phyloP scores from a whole-genome alignment of 2,329 filamentous ascomycete species.

The Aspergillus sp. region DNA sequence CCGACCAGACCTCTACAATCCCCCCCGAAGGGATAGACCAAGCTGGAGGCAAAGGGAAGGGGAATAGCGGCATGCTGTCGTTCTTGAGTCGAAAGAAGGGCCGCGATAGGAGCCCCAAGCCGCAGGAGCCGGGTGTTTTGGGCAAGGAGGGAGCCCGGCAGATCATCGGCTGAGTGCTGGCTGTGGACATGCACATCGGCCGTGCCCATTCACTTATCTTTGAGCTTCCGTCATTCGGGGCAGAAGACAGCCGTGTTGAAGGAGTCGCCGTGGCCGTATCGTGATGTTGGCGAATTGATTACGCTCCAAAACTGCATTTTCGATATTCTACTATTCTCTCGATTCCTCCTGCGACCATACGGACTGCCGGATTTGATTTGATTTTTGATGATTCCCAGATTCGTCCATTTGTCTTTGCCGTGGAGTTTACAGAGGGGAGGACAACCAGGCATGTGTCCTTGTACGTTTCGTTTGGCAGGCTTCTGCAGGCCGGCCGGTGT shows the following conservation, averaged over 20 bases:
- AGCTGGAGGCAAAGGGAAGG: conserved; percentile 37
- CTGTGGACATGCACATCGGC: not conserved
- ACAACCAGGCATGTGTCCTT: conserved; percentile 8
- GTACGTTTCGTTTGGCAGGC: not conserved
- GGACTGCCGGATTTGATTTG: too few species aligned
- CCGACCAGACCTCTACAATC: conserved; percentile 69
- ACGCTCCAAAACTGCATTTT: too few species aligned
- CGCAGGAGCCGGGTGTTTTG: conserved; percentile 82
- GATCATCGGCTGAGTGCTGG: conserved; percentile 53
- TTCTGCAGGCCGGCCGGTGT: not conserved
- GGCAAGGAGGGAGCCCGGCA: conserved; percentile 90
- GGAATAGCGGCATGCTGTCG: conserved; percentile 70
- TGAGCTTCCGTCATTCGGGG: too few species aligned
- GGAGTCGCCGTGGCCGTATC: too few species aligned
- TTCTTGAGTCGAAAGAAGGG: conserved; percentile 87
- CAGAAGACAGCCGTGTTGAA: too few species aligned
- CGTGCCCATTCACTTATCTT: too few species aligned
- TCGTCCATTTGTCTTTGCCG: too few species aligned
- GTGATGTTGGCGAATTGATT: too few species aligned
- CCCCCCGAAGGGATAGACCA: conserved; percentile 52
- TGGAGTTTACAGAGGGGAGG: conserved; percentile 17
- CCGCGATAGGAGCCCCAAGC: conserved; percentile 83
- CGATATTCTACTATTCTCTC: too few species aligned
- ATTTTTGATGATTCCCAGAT: too few species aligned
- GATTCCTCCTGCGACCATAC: too few species aligned